Conservation (phyloP, 176 grass and related monocot species). For the Typha latifolia region DNA sequence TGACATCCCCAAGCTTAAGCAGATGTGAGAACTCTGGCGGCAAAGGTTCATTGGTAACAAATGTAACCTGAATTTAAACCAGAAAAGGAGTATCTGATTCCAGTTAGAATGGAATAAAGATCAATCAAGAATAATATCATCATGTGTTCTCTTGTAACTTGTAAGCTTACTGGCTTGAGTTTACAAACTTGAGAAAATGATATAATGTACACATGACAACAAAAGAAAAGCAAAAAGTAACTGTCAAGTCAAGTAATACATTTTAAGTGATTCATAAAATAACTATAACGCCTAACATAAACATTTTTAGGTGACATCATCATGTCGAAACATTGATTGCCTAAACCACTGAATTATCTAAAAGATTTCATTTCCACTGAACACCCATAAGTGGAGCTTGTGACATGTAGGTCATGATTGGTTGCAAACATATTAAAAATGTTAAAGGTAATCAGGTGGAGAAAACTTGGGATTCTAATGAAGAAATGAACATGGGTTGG, state of each 20-base stretch:
- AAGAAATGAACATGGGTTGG: no score
- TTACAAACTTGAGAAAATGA: no score
- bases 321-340: not conserved
- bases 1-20: constrained; percentile 48
- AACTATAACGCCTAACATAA: no score
- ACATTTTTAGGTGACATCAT: no score
- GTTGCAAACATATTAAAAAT: no score
- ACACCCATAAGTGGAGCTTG: no score
- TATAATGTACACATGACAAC: not conserved
- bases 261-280: no score
- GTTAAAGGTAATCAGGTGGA: no score
- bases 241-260: no score
- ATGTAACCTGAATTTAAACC: constrained; percentile 42
- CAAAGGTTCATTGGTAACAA: constrained; percentile 52
- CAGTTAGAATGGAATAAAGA: not conserved
- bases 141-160: not conserved
- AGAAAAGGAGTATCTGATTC: not conserved
- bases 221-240: constrained; percentile 1
- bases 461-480: no score
- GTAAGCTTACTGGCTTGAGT: no score
- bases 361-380: not conserved
- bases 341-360: not conserved
- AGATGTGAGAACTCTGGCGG: constrained; percentile 47
- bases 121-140: not conserved
- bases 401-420: no score